A percentile compares a stretch with the other conserved stretches of the same genome.
These are phyloP conservation scores for Cajanus cajan DNA, from an alignment of 306 rosid genomes.

Conservation along the genomic window DNA sequence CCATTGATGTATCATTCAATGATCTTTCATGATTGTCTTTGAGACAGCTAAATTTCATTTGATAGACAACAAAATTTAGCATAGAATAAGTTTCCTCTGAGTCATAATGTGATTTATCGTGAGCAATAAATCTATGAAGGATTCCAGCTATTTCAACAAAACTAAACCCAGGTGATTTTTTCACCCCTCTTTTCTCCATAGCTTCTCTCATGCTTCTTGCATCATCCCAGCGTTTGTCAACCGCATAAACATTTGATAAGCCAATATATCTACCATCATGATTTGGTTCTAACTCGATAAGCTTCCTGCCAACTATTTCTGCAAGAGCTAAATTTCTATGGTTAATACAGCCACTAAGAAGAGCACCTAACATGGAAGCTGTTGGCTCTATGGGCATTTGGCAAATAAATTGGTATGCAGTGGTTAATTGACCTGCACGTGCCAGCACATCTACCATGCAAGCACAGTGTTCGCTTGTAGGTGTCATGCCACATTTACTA, in stretches of 20 bases:
- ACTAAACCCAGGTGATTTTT: slow-evolving; percentile 72
- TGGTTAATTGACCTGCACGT: slow-evolving; percentile 60
- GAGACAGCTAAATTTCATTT: slow-evolving; percentile 52
- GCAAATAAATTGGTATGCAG: slow-evolving; percentile 62
- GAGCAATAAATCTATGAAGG: slow-evolving; percentile 71
- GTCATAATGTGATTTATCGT: slow-evolving; percentile 60
- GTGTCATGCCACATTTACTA: slow-evolving; percentile 47
- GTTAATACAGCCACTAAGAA: slow-evolving; percentile 65
- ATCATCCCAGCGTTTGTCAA: slow-evolving; percentile 68
- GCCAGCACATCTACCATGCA: slow-evolving; percentile 80
- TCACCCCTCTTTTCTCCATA: slow-evolving; percentile 77
- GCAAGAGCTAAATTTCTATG: slow-evolving; percentile 66
- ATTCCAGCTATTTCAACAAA: slow-evolving; percentile 61
- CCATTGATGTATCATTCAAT: slow-evolving; percentile 27
- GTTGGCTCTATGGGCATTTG: slow-evolving; percentile 68
- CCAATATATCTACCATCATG: slow-evolving; percentile 85
- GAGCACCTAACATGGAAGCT: slow-evolving; percentile 73
- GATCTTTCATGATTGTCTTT: slow-evolving; percentile 39
- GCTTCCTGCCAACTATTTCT: slow-evolving; percentile 68
- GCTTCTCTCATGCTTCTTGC: slow-evolving; percentile 65
- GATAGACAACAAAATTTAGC: slow-evolving; percentile 51
- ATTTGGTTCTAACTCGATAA: slow-evolving; percentile 70
- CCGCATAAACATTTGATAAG: slow-evolving; percentile 65
- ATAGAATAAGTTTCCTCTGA: slow-evolving; percentile 56
- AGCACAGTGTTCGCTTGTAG: slow-evolving; percentile 66